Evolutionary conservation across 2,329 filamentous ascomycete species (phyloP).

Genomic region (Ophiostoma piceae): DNA sequence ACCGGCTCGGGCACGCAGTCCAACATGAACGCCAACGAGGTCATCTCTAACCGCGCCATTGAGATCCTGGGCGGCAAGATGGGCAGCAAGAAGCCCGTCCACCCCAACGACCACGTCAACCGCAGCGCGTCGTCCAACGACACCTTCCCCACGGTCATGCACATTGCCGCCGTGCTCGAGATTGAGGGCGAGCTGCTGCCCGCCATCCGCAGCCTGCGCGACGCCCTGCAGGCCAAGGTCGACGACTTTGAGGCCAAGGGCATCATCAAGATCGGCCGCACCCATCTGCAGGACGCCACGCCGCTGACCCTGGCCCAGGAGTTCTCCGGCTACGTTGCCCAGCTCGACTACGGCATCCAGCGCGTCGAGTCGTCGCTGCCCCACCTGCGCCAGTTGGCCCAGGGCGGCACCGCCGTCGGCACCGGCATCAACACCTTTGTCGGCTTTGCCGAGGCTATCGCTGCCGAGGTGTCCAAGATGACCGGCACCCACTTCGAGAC

Average conservation of each 20-base stretch:
- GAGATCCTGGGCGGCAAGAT: slow-evolving; percentile 91
- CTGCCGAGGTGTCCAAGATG: slow-evolving; percentile 84
- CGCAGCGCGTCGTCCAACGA: slow-evolving; percentile 98
- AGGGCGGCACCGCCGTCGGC: slow-evolving; percentile 94
- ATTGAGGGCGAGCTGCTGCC: slow-evolving; percentile 82
- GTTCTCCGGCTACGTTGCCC: slow-evolving; percentile 94
- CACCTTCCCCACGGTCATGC: slow-evolving; percentile 99
- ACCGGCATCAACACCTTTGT: slow-evolving; percentile 97
- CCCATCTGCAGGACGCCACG: slow-evolving; percentile 94
- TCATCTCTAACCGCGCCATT: slow-evolving; percentile 98
- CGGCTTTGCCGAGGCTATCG: slow-evolving; percentile 91
- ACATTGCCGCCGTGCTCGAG: slow-evolving; percentile 94
- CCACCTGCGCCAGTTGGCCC: slow-evolving; percentile 78
- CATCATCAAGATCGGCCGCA: slow-evolving; percentile 98
- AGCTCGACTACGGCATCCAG: slow-evolving; percentile 85
- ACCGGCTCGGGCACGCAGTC: slow-evolving; percentile 97
- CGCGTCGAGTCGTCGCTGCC: slow-evolving; percentile 78
- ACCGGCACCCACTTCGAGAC: slow-evolving; percentile 92
- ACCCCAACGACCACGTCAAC: slow-evolving; percentile 99
- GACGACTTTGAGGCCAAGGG: slow-evolving; percentile 76
- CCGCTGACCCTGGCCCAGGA: slow-evolving; percentile 93
- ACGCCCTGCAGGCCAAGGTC: slow-evolving; percentile 81
- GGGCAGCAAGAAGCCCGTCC: slow-evolving; percentile 97
- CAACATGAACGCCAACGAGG: slow-evolving; percentile 99
- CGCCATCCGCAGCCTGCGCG: slow-evolving; percentile 71